These are phyloP conservation scores for Bipolaris cookei DNA, from an alignment of 2,329 filamentous ascomycete genomes.

Conservation along the genomic window DNA sequence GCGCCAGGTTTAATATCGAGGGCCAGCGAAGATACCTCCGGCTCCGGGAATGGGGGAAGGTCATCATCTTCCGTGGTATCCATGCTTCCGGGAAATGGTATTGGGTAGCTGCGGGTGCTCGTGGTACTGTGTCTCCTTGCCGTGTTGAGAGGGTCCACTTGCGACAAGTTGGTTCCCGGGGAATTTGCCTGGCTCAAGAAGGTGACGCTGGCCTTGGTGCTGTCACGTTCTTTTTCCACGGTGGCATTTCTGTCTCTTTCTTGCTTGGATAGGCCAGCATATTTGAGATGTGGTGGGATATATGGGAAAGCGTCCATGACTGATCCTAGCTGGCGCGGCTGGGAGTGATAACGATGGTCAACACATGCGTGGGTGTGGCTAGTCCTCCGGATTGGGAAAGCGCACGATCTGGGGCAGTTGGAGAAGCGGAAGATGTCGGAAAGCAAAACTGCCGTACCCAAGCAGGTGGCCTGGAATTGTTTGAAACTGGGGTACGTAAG, in stretches of 20 bases:
- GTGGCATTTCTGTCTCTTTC: slow-evolving; percentile 17
- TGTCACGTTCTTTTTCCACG: slow-evolving; percentile 9
- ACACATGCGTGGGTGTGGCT: slow-evolving; percentile 8
- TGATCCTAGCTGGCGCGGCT: slow-evolving; percentile 1
- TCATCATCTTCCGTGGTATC: slow-evolving; percentile 40
- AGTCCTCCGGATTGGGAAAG: slow-evolving; percentile 21
- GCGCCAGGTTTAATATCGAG: slow-evolving; percentile 41
- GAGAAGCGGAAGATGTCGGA: slow-evolving; percentile 13
- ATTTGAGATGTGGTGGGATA: slow-evolving; percentile 12
- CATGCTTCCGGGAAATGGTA: slow-evolving; percentile 24
- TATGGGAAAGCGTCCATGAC: slow-evolving; percentile 17
- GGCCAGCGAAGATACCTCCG: slow-evolving; percentile 36
- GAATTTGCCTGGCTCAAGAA: slow-evolving; percentile 16
- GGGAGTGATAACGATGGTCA: neutral
- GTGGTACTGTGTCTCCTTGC: slow-evolving; percentile 10
- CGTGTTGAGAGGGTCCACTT: slow-evolving; percentile 10
- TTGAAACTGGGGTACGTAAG: slow-evolving; percentile 3
- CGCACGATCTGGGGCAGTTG: slow-evolving; percentile 14
- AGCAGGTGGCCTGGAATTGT: neutral
- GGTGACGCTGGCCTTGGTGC: slow-evolving; percentile 7
- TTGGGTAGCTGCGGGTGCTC: slow-evolving; percentile 16
- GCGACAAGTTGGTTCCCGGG: slow-evolving; percentile 20
- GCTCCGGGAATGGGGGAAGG: slow-evolving; percentile 36
- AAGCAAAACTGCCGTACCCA: neutral
- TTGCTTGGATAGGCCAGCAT: slow-evolving; percentile 11